phyloP scores from a whole-genome alignment of 768 basidiomycete genomes.

The Cubamyces lactineus region DNA sequence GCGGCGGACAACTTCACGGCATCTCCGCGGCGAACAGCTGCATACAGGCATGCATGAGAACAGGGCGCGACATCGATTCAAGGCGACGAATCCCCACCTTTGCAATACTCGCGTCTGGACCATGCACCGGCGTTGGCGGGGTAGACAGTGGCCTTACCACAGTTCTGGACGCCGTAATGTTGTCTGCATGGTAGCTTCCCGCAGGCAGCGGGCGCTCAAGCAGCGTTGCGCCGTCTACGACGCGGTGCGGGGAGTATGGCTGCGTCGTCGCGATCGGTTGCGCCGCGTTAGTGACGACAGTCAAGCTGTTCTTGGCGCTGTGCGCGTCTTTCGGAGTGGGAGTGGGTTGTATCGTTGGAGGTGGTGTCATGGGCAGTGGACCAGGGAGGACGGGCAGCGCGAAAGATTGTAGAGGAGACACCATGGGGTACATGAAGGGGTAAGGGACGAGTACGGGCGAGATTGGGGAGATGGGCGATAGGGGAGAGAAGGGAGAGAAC shows the following conservation, averaged over 20 bases:
- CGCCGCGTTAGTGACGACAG: neutral
- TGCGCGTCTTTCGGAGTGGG: constrained; percentile 3
- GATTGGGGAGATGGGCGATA: neutral
- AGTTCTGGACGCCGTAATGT: constrained; percentile 3
- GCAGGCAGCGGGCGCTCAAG: constrained; percentile 8
- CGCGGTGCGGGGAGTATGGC: constrained; percentile 16
- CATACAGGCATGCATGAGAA: neutral
- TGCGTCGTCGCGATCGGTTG: neutral
- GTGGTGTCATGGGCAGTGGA: neutral
- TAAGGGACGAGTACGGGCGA: constrained; percentile 18
- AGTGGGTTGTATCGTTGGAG: neutral
- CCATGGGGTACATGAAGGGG: constrained; percentile 9
- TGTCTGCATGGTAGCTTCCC: neutral
- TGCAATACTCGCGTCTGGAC: constrained; percentile 6
- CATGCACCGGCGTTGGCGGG: constrained; percentile 25
- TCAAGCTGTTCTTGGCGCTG: neutral
- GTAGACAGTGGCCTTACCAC: constrained; percentile 32
- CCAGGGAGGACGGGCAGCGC: constrained; percentile 11
- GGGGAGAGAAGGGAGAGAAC: constrained; percentile 10
- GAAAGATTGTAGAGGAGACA: constrained; percentile 14
- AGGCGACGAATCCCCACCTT: constrained; percentile 19
- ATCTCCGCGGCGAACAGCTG: constrained; percentile 34
- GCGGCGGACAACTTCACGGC: constrained; percentile 18
- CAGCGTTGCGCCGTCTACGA: constrained; percentile 30
- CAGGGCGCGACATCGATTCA: neutral